A percentile compares a stretch with the other conserved stretches of the same genome.
Evolutionary conservation across 768 basidiomycete species (phyloP).

Genomic region (Suillus luteus): DNA sequence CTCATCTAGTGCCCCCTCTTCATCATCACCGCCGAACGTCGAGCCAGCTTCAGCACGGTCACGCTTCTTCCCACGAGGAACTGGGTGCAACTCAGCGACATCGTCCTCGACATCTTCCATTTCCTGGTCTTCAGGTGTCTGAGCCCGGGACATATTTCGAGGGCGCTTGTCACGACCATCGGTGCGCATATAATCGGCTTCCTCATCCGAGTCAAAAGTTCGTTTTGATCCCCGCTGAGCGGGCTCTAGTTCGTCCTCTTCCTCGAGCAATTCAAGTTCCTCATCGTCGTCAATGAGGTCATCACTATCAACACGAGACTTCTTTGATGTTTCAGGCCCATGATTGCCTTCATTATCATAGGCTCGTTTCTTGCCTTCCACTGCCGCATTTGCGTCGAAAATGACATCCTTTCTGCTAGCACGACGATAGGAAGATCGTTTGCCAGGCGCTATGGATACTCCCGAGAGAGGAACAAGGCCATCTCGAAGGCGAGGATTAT

Average conservation of each 20-base stretch:
- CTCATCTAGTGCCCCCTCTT: conserved; percentile 38
- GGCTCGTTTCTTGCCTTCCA: conserved; percentile 44
- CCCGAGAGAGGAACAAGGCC: conserved; percentile 10
- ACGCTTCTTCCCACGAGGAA: conserved; percentile 65
- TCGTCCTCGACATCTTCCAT: conserved; percentile 45
- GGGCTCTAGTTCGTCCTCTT: conserved; percentile 18
- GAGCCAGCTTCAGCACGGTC: conserved; percentile 75
- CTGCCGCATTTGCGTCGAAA: conserved; percentile 23
- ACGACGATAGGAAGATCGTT: conserved; percentile 29
- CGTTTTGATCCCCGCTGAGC: conserved; percentile 52
- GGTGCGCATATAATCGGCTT: conserved; percentile 39
- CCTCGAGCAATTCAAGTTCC: conserved; percentile 45
- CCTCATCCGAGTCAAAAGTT: conserved; percentile 44
- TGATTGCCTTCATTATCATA: conserved; percentile 47
- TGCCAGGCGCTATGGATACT: conserved; percentile 18
- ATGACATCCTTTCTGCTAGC: conserved; percentile 34
- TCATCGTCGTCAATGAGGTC: conserved; percentile 51
- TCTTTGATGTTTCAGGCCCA: conserved; percentile 48
- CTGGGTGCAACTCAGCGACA: conserved; percentile 39
- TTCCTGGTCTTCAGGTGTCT: conserved; percentile 36
- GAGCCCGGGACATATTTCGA: conserved; percentile 53
- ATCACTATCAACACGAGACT: conserved; percentile 52
- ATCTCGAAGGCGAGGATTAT: conserved; percentile 35
- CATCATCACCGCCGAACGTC: conserved; percentile 62
- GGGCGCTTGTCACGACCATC: conserved; percentile 53